Base-by-base conservation (phyloP, 2,329 filamentous ascomycete genomes). In the Metarhizium album region DNA sequence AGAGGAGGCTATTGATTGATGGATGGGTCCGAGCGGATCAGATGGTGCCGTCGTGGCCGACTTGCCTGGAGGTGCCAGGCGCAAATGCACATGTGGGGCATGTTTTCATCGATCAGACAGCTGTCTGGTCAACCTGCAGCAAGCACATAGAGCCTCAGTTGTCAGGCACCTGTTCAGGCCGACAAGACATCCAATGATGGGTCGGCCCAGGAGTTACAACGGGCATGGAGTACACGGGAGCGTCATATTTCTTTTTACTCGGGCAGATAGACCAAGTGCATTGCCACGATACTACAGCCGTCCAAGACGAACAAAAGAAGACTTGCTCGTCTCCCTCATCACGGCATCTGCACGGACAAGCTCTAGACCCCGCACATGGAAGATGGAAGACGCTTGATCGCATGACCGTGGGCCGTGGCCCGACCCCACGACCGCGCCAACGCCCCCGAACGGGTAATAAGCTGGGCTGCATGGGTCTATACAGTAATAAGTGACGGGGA, bases 311-410 rank as follows among this genome's bases (percentile, higher is more conserved):
- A n/a, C n/a, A n/a, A n/a, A n/a, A n/a, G n/a, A n/a, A n/a, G n/a
- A n/a, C n/a, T n/a, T n/a, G n/a, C n/a, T n/a, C n/a, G n/a, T n/a
- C n/a, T n/a, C n/a, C n/a, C n/a, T n/a, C n/a, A n/a, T n/a, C n/a
- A n/a, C n/a, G n/a, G n/a, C n/a, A n/a, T n/a, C n/a, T n/a, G n/a
- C n/a, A n/a, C n/a, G n/a, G n/a, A n/a, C n/a, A n/a, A n/a, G n/a
- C n/a, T n/a, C n/a, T n/a, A 53, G 55, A 58, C 61, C 61, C 60
- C 61, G 60, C 60, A 62, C 57, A 60, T 53, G 50, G 47, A 52
- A 53, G 58, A 56, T 53, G 50, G 47, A 52, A 53, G 58, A 56
- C 27, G 11, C 27, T 29, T 29, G 27, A 29, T 46, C 53, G 48
- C 53, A 61, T 59, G 59, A 61, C 60, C 58, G 29, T 11, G 11